Conservation (phyloP, 1,284 basidiomycete genomes). For the Ustilago nuda region DNA sequence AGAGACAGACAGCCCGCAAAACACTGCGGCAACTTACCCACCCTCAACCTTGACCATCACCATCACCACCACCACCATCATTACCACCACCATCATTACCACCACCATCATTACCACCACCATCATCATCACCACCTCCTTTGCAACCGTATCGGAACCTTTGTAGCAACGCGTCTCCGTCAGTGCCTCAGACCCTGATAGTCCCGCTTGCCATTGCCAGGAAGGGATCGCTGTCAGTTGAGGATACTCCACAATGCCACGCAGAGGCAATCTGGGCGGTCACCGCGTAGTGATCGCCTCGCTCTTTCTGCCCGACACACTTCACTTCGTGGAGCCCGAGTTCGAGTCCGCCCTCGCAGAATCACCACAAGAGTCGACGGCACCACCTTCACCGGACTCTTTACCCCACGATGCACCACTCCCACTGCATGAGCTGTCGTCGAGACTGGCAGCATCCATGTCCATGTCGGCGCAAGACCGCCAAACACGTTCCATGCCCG, state of each 20-base stretch:
- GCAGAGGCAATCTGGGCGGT: conserved; percentile 51
- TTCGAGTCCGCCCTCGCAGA: conserved; percentile 36
- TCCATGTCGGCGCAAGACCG: conserved; percentile 24
- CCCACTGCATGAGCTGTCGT: conserved; percentile 54
- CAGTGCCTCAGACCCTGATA: not conserved
- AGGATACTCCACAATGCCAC: conserved; percentile 31
- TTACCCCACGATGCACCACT: conserved; percentile 36
- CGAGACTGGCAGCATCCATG: conserved; percentile 50
- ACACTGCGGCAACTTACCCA: not conserved
- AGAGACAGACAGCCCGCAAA: not conserved
- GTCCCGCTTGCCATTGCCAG: not conserved
- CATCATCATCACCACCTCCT: no score
- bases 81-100: no score
- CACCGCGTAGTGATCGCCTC: conserved; percentile 66
- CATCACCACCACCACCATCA: not conserved
- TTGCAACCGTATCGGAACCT: not conserved
- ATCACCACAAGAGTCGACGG: conserved; percentile 48
- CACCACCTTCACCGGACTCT: conserved; percentile 42
- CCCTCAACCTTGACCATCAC: not conserved
- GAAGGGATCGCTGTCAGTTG: not conserved
- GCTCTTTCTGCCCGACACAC: conserved; percentile 63
- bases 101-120: no score
- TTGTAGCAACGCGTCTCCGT: not conserved
- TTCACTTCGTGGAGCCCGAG: conserved; percentile 52
- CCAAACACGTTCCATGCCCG: conserved; percentile 29